These are phyloP conservation scores for Pleurotus giganteus DNA, from an alignment of 768 basidiomycete genomes.

Conservation along the genomic window DNA sequence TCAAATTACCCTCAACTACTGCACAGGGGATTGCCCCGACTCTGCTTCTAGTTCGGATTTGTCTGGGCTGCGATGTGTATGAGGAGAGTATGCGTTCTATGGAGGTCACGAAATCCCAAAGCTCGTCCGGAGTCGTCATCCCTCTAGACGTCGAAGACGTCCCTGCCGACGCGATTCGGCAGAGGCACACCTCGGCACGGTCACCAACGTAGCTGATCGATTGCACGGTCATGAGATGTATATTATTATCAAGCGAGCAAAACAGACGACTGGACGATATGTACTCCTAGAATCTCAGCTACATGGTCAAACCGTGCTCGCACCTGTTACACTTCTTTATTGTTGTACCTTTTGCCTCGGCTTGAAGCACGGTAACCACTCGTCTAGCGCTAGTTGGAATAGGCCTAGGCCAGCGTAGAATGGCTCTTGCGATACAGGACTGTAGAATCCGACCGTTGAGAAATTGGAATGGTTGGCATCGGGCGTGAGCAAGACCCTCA, in stretches of 20 bases:
- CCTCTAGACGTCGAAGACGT: background rate
- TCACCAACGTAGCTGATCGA: background rate
- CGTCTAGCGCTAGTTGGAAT: constrained; percentile 44
- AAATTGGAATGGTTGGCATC: constrained; percentile 48
- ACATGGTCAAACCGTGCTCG: background rate
- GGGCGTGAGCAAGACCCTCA: constrained; percentile 43
- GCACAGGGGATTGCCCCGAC: constrained; percentile 1
- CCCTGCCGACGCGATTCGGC: background rate
- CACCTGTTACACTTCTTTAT: background rate
- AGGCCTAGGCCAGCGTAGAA: constrained; percentile 47
- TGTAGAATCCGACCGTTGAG: constrained; percentile 49
- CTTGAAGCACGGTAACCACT: constrained; percentile 45
- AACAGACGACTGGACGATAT: too few species aligned
- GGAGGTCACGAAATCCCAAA: background rate
- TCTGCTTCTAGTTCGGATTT: background rate
- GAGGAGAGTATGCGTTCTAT: background rate
- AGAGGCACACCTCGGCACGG: background rate
- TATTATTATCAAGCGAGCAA: too few species aligned
- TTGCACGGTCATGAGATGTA: background rate
- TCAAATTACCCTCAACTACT: background rate
- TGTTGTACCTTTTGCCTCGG: background rate
- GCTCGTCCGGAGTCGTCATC: background rate
- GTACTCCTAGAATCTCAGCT: background rate
- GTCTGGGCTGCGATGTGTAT: background rate
- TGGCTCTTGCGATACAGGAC: constrained; percentile 41